Evolutionary conservation across 305 asterid species (phyloP).

Genomic region (Striga hermonthica): DNA sequence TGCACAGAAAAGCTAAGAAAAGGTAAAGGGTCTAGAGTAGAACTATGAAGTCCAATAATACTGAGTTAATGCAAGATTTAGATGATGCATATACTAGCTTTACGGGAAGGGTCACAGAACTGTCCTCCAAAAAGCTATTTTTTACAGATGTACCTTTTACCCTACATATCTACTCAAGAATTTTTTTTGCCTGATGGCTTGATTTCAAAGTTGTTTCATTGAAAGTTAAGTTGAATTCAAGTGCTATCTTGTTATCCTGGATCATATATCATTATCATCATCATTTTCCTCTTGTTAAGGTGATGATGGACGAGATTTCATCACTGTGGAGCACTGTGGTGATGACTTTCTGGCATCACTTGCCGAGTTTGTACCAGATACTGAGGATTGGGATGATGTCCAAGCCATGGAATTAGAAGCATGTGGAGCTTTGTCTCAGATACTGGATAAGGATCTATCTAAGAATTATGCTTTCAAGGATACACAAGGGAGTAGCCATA

Average conservation of each 20-base stretch:
- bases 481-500: constrained; percentile 31
- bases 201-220: constrained; percentile 22
- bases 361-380: constrained; percentile 67
- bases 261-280: constrained; percentile 3
- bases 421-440: constrained; percentile 67
- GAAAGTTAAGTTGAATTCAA: constrained; percentile 12
- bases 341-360: constrained; percentile 83
- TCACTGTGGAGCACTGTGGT: constrained; percentile 83
- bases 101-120: too few species aligned
- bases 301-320: constrained; percentile 77
- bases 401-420: constrained; percentile 84
- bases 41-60: too few species aligned
- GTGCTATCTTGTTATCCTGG: constrained; percentile 11
- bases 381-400: constrained; percentile 94
- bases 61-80: too few species aligned
- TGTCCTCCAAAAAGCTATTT: background rate
- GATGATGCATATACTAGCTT: too few species aligned
- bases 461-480: constrained; percentile 33
- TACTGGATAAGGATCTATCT: constrained; percentile 51
- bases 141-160: constrained; percentile 4
- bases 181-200: background rate
- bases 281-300: constrained; percentile 42
- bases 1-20: too few species aligned
- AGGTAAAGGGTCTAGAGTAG: too few species aligned
- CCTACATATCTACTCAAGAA: constrained; percentile 16